Base-by-base conservation (phyloP, 306 rosid species). In the Gastrolobium bilobum region DNA sequence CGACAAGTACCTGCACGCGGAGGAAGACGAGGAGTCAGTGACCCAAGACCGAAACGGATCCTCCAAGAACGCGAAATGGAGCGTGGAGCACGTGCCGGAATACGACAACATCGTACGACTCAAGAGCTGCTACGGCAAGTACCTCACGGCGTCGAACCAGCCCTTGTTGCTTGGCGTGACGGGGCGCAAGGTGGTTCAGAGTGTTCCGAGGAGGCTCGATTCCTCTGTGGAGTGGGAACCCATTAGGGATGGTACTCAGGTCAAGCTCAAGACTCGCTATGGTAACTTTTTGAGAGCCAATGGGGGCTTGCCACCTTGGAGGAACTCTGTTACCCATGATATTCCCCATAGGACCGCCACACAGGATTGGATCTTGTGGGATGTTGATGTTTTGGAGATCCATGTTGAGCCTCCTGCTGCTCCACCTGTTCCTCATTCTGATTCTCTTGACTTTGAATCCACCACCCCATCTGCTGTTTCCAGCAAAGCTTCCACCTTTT, bases 151-250 rank as follows among this genome's bases (percentile, higher is more conserved):
- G 26, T 90, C 97, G 0, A 89, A 89, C 75, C 88, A 82, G 30
- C 96, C 96, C 2, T 84, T 84, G 53, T 78, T 92, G 9, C 94
- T 94, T 2, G 97, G 98, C 10, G 87, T 90, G 65, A 94, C 98
- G 0, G 97, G 98, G 2, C 91, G 89, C 7, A 90, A 90, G 69
- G 97, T 89, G 2, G 74, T 88, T 2, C 98, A 92, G 73, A 84
- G 90, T 1, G 61, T 85, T 39, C 98, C 92, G 1, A 43, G 59
- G 0, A 61, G 90, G 35, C 95, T 91, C 2, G 94, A 90, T 31
- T 94, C 97, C 0, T 91, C 98, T 0, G 79, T 90, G 0, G 96
- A 94, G 74, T 94, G 98, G 98, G 98, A 94, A 46, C 96, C 98
- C 4, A 0, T 90, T 3, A 73, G 81, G 44, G 94, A 94, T 2